A percentile compares a stretch with the other conserved stretches of the same genome.
Evolutionary conservation across 169 alveolate species (phyloP).

Genomic region (Pseudocohnilembus persalinus): DNA sequence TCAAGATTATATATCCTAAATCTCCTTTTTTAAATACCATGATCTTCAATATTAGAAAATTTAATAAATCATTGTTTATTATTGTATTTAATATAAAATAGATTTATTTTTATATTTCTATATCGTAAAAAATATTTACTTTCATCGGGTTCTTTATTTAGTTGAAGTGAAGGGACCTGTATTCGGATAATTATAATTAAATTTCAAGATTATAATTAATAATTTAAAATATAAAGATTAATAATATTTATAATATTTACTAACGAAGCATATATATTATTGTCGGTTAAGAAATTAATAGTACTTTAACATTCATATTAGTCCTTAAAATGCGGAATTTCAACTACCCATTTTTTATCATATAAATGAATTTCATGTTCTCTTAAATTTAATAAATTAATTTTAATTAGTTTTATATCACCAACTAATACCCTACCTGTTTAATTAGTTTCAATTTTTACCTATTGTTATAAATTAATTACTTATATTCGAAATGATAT

Average conservation of each 20-base stretch:
- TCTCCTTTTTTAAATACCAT: background rate
- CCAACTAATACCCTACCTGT: constrained; percentile 29
- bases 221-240: no score
- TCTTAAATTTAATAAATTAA: background rate
- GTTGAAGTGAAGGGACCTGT: no score
- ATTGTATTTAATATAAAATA: no score
- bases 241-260: no score
- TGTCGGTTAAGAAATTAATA: background rate
- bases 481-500: constrained; percentile 6
- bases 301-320: background rate
- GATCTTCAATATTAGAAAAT: background rate
- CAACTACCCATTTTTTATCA: background rate
- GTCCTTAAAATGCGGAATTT: background rate
- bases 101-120: no score
- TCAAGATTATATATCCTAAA: no score
- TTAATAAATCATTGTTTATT: no score
- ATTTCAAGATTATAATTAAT: no score
- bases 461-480: constrained; percentile 8
- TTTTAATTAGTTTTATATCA: constrained; percentile 2
- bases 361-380: background rate
- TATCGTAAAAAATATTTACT: no score
- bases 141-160: no score
- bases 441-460: constrained; percentile 26
- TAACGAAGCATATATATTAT: background rate
- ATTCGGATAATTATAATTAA: no score